phyloP scores from a whole-genome alignment of 352 stramenopile species.

The Globisporangium viniferum region DNA sequence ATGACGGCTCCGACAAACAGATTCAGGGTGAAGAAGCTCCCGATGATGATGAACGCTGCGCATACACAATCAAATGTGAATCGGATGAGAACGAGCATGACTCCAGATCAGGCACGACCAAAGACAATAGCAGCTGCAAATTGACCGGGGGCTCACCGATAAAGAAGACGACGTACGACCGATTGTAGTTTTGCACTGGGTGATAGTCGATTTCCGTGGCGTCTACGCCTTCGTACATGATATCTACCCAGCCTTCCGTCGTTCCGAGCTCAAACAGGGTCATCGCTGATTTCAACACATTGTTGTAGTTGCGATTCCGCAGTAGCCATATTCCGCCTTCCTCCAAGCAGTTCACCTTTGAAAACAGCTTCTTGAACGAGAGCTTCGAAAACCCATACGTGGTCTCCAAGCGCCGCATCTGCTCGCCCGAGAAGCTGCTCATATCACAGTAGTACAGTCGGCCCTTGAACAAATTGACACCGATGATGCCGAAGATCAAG shows the following conservation, averaged over 20 bases:
- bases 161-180: conserved; percentile 70
- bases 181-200: conserved; percentile 68
- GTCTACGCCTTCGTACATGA: conserved; percentile 83
- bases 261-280: conserved; percentile 86
- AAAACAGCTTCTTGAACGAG: conserved; percentile 44
- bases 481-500: conserved; percentile 82
- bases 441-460: conserved; percentile 68
- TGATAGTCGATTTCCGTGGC: conserved; percentile 60
- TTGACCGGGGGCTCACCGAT: conserved; percentile 30
- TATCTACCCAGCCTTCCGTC: conserved; percentile 77
- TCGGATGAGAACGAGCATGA: background rate
- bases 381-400: conserved; percentile 37
- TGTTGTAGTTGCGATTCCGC: conserved; percentile 58
- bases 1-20: conserved; percentile 88
- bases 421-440: conserved; percentile 26
- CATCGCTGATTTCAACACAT: conserved; percentile 50
- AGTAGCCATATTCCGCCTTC: conserved; percentile 29
- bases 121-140: background rate
- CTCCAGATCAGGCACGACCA: background rate
- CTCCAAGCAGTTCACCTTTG: conserved; percentile 26
- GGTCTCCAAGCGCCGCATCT: conserved; percentile 21
- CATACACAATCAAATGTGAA: background rate
- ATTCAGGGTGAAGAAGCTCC: conserved; percentile 85
- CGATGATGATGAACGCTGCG: conserved; percentile 79
- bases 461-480: conserved; percentile 83